Evolutionary conservation across 2,329 filamentous ascomycete genomes (phyloP), one percentile per base, ranked within the genome.

Genomic region (Dactylellina parvicollis): DNA sequence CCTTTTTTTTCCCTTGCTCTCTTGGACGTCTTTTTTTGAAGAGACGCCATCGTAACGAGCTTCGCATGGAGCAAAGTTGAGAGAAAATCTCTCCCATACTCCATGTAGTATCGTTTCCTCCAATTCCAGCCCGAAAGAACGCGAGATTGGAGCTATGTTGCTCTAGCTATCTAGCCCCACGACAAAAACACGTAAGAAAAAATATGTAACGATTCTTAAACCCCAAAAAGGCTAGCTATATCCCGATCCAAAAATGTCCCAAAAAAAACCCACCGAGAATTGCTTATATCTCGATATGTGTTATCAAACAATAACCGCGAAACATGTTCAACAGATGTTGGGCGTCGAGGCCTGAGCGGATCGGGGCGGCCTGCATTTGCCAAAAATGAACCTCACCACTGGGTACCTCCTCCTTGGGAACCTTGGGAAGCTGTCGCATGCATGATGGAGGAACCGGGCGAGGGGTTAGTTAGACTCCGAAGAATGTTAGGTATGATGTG

Each of bases 301-400:
- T 26, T 55, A 66, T 66, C 50, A 66, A 47, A 57, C 61, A 38
- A 55, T 65, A 49, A 66, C 40, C 50, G 42, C 61, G 61, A 66
- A 66, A 54, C 65, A 55, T 52, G n/a, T n/a, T n/a, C n/a, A 24
- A 42, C 44, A 52, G 49, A 54, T 44, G 46, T 57, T 59, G 44
- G n/a, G 36, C 42, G 42, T 59, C 32, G 44, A 40, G 36, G 47
- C 40, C 59, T 60, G 67, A 60, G 67, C 67, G 67, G 67, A 64
- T 72, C 67, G 67, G 67, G 67, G 67, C 67, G 67, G 67, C 59
- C 46, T 72, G 67, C 67, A 65, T 65, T 69, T 72, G 52, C 67
- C 67, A 72, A 72, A 72, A 72, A 72, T 60, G 67, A 72, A 65
- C 67, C 67, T 72, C 59, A 65, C 67, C 44, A 34, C 67, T 65